These are phyloP conservation scores for Priceomyces haplophilus DNA, from an alignment of 805 yeast species.

Conservation along the genomic window DNA sequence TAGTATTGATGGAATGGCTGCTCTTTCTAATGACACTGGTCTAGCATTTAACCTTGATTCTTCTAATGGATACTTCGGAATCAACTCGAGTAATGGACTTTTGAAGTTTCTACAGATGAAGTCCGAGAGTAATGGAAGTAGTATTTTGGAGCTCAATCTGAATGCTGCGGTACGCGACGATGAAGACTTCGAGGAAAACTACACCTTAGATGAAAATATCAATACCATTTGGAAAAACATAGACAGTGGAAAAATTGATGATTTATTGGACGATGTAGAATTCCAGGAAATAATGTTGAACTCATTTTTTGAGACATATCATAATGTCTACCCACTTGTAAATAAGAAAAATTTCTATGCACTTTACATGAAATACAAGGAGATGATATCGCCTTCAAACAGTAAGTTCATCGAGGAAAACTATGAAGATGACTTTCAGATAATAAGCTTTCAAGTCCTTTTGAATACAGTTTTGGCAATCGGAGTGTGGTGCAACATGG, in stretches of 20 bases:
- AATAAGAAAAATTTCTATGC: constrained; percentile 16
- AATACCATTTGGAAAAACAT: constrained; percentile 13
- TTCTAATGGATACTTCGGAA: constrained; percentile 60
- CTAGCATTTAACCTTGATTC: constrained; percentile 29
- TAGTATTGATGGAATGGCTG: constrained; percentile 63
- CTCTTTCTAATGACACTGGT: constrained; percentile 36
- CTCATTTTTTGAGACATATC: constrained; percentile 15
- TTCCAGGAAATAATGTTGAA: constrained; percentile 15
- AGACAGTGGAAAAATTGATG: constrained; percentile 16
- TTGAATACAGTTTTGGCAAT: constrained; percentile 17
- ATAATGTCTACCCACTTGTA: constrained; percentile 19
- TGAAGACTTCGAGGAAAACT: constrained; percentile 15
- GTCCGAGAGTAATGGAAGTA: constrained; percentile 20
- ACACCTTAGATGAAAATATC: constrained; percentile 17
- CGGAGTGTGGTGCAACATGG: constrained; percentile 21
- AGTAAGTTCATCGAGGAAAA: constrained; percentile 3
- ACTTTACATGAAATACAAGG: constrained; percentile 8
- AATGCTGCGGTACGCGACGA: constrained; percentile 9
- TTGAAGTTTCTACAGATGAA: constrained; percentile 46
- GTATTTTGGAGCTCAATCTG: constrained; percentile 22
- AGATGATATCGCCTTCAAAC: neutral
- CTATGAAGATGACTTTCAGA: constrained; percentile 9
- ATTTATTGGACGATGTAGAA: constrained; percentile 13
- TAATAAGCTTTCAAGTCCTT: constrained; percentile 15
- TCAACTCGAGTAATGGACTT: constrained; percentile 57